These are phyloP conservation scores for Podaxis mareebaensis DNA, from an alignment of 768 basidiomycete species.

Conservation along the genomic window DNA sequence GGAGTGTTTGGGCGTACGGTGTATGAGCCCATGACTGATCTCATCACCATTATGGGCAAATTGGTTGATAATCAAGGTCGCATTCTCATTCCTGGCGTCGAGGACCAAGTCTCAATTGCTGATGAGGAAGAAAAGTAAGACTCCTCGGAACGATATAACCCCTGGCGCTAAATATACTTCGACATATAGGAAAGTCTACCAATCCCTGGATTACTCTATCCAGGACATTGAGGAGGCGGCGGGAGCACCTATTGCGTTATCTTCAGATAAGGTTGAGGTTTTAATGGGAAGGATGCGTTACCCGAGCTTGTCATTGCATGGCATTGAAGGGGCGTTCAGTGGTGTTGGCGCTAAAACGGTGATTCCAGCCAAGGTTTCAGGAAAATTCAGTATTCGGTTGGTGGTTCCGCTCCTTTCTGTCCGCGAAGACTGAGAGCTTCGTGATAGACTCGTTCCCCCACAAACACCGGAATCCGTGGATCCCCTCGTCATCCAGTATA, in stretches of 20 bases:
- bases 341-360: slow-evolving; percentile 86
- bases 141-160: not conserved
- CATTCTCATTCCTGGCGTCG: slow-evolving; percentile 87
- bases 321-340: slow-evolving; percentile 94
- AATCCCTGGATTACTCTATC: slow-evolving; percentile 69
- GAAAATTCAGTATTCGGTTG: slow-evolving; percentile 93
- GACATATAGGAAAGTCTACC: slow-evolving; percentile 60
- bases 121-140: slow-evolving; percentile 68
- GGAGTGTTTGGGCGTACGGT: slow-evolving; percentile 83
- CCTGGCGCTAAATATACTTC: not conserved
- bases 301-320: slow-evolving; percentile 89
- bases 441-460: slow-evolving; percentile 74
- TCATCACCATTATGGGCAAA: slow-evolving; percentile 79
- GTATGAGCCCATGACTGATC: slow-evolving; percentile 94
- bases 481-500: slow-evolving; percentile 67
- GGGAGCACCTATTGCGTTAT: slow-evolving; percentile 75
- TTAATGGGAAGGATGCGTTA: slow-evolving; percentile 95
- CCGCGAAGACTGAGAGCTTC: not conserved
- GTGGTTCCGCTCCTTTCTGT: slow-evolving; percentile 21
- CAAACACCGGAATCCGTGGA: slow-evolving; percentile 78
- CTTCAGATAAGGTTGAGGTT: slow-evolving; percentile 71
- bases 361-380: slow-evolving; percentile 85
- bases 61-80: slow-evolving; percentile 79
- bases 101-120: slow-evolving; percentile 77
- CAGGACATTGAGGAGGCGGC: slow-evolving; percentile 74